These are phyloP conservation scores for Fusarium ramigenum DNA, from an alignment of 2,329 filamentous ascomycete species.

Conservation along the genomic window DNA sequence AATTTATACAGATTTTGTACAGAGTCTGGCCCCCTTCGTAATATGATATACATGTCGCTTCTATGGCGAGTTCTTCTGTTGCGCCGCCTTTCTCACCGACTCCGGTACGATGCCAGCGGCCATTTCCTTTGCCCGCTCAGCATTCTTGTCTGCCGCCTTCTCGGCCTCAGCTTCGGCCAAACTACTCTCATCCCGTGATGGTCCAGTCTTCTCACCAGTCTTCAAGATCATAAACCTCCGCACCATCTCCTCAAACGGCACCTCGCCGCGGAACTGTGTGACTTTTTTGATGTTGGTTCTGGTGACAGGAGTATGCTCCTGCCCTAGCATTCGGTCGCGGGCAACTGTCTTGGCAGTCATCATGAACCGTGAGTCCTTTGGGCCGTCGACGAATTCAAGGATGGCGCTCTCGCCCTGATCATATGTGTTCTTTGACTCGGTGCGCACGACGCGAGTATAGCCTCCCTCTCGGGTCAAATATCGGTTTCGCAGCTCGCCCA, in stretches of 20 bases:
- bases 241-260: conserved; percentile 74
- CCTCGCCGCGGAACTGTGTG: conserved; percentile 77
- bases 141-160: conserved; percentile 42
- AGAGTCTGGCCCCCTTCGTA: conserved; percentile 30
- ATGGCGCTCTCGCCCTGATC: conserved; percentile 92
- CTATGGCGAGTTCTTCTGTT: conserved; percentile 31
- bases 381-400: conserved; percentile 93
- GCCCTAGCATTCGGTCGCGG: conserved; percentile 64
- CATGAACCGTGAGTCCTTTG: conserved; percentile 92
- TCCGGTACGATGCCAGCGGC: conserved; percentile 45
- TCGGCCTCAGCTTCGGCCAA: conserved; percentile 24
- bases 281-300: conserved; percentile 84
- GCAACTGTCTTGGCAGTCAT: conserved; percentile 90
- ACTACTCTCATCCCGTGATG: conserved; percentile 22
- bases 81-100: conserved; percentile 35
- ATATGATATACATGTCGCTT: conserved; percentile 38
- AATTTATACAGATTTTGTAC: conserved; percentile 47
- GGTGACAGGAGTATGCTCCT: conserved; percentile 75
- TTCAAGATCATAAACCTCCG: conserved; percentile 49
- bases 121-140: conserved; percentile 47
- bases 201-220: background rate
- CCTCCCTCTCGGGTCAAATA: conserved; percentile 85
- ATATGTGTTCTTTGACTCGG: conserved; percentile 83
- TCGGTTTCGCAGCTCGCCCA: conserved; percentile 81
- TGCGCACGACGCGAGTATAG: conserved; percentile 93